phyloP scores from a whole-genome alignment of 108 stramenopile species.

The Tribonema minus region DNA sequence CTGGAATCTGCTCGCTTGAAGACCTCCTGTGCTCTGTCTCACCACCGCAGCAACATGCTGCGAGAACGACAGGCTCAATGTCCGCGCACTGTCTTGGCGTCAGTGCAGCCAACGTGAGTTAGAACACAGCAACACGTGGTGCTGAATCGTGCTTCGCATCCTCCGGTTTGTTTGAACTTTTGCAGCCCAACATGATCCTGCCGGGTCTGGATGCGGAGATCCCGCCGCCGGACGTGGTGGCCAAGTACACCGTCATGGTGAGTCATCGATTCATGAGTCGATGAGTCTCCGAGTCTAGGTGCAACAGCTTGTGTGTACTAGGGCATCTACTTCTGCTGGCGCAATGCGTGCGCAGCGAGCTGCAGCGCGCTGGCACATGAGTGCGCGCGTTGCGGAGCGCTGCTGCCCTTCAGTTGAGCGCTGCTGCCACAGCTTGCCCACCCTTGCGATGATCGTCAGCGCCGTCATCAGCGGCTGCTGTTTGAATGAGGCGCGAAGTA shows the following conservation, averaged over 20 bases:
- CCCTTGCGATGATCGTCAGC: too few relatives aligned
- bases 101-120: neutral
- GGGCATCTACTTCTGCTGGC: neutral
- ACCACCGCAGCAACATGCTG: too few relatives aligned
- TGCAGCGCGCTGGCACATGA: neutral
- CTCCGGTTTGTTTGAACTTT: neutral
- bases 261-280: too few relatives aligned
- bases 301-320: neutral
- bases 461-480: too few relatives aligned
- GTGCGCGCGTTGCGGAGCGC: neutral
- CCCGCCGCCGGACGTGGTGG: conserved; percentile 70
- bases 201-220: conserved; percentile 19
- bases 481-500: too few relatives aligned
- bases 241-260: conserved; percentile 64
- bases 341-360: neutral
- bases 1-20: too few relatives aligned
- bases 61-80: neutral
- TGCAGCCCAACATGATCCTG: conserved; percentile 68
- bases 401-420: neutral
- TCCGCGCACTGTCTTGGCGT: neutral
- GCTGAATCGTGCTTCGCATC: neutral
- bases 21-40: too few relatives aligned
- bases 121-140: neutral
- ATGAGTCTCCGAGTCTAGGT: too few relatives aligned
- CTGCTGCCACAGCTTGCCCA: neutral